Percentiles rank a stretch among this genome's conserved stretches.
Evolutionary conservation across 495 filamentous ascomycete genomes (phyloP).

Genomic region (Tuber microsphaerosporum): DNA sequence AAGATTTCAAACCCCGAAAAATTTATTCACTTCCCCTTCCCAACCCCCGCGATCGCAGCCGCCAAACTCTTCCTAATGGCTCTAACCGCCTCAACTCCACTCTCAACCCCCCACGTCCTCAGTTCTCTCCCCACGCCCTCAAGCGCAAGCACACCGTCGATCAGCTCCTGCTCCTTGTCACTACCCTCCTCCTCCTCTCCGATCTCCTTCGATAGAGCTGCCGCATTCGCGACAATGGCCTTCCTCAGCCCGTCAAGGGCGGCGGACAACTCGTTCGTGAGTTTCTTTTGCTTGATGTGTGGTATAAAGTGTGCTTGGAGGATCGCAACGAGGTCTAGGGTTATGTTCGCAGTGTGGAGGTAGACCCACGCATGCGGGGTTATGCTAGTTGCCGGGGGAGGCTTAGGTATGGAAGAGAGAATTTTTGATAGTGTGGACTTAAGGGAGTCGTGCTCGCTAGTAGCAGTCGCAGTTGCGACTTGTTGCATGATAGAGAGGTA

Average conservation of each 20-base stretch:
- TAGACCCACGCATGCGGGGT: conserved; percentile 20
- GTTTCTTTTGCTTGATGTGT: conserved; percentile 1
- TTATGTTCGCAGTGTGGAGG: conserved; percentile 20
- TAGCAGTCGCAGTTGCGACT: conserved; percentile 12
- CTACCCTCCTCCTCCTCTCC: conserved; percentile 27
- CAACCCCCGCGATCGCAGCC: conserved; percentile 13
- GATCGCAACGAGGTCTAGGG: conserved; percentile 19
- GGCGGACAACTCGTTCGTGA: conserved; percentile 12
- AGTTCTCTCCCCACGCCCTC: conserved; percentile 35
- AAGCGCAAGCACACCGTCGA: conserved; percentile 31
- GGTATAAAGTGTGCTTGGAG: conserved; percentile 17
- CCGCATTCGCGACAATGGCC: conserved; percentile 10
- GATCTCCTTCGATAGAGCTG: conserved; percentile 17
- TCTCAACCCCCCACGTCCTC: conserved; percentile 33
- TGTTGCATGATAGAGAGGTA: conserved; percentile 13
- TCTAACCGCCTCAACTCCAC: conserved; percentile 30
- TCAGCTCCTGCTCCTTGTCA: conserved; percentile 30
- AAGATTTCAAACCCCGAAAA: conserved; percentile 1
- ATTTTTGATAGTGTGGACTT: conserved; percentile 21
- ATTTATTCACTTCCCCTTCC: conserved; percentile 13
- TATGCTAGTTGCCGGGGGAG: conserved; percentile 3
- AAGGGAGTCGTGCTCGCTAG: conserved; percentile 12
- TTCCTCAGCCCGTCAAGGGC: conserved; percentile 23
- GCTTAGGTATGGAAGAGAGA: conserved; percentile 7
- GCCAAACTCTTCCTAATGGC: conserved; percentile 23